Conservation (phyloP, 495 filamentous ascomycete genomes). For the Pyrenopolyporus hunteri region DNA sequence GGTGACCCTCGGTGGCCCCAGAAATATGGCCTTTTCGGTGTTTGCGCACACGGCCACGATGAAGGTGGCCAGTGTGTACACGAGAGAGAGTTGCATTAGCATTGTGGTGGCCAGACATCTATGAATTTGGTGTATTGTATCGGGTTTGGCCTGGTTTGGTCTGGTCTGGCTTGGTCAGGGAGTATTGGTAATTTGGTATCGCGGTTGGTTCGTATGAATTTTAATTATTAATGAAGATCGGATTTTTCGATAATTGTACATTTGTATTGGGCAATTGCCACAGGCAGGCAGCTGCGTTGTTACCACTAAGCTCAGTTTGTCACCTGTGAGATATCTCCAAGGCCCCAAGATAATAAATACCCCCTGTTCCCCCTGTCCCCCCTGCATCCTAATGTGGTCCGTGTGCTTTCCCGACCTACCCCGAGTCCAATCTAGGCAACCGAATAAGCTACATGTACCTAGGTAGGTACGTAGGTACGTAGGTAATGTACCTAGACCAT, state of each 20-base stretch:
- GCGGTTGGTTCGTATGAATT: background rate
- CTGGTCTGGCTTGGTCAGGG: too few relatives aligned
- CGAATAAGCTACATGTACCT: too few relatives aligned
- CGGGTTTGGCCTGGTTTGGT: too few relatives aligned
- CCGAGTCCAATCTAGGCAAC: conserved; percentile 30
- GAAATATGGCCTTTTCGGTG: conserved; percentile 90
- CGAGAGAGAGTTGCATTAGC: conserved; percentile 11
- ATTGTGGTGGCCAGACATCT: conserved; percentile 6
- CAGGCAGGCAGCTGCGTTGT: background rate
- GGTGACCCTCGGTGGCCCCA: conserved; percentile 63
- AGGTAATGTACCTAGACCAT: conserved; percentile 1
- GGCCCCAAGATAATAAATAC: background rate
- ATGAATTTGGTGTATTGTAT: too few relatives aligned
- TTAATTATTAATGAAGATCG: conserved; percentile 25
- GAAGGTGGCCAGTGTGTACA: conserved; percentile 15
- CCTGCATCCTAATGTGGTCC: conserved; percentile 30
- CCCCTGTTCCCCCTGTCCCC: background rate
- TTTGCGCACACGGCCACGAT: conserved; percentile 60
- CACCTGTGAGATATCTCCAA: background rate
- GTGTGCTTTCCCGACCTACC: conserved; percentile 23
- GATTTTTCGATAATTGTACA: background rate
- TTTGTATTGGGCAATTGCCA: conserved; percentile 30
- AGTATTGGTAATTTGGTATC: background rate
- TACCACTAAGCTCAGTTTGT: conserved; percentile 13
- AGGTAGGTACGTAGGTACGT: too few relatives aligned